Percentiles rank a stretch among this genome's conserved stretches.
These are phyloP conservation scores for Rhododendron williamsianum DNA, from an alignment of 148 eudicot species.

Conservation along the genomic window DNA sequence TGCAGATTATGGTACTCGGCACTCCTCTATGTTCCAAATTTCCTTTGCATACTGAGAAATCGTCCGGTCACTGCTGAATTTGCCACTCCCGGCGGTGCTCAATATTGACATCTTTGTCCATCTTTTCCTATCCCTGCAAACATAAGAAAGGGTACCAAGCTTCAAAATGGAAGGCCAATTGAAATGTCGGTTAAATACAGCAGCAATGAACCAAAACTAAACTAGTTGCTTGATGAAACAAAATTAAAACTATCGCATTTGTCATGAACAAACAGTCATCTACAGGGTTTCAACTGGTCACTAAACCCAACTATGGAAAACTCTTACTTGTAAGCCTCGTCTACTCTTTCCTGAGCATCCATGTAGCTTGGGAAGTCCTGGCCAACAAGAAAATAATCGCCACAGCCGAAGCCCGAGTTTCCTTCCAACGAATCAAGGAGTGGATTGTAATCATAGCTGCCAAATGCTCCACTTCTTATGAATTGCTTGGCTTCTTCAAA, in stretches of 20 bases:
- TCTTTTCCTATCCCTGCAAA: slow-evolving; percentile 71
- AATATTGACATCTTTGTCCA: slow-evolving; percentile 94
- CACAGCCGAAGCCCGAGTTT: slow-evolving; percentile 82
- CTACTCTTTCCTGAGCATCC: slow-evolving; percentile 88
- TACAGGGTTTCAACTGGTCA: neutral
- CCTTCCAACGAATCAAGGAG: slow-evolving; percentile 96
- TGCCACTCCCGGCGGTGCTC: slow-evolving; percentile 96
- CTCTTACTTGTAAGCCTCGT: slow-evolving; percentile 94
- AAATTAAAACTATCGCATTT: neutral
- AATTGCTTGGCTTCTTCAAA: slow-evolving; percentile 64
- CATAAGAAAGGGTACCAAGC: neutral
- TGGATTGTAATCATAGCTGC: slow-evolving; percentile 91
- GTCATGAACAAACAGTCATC: neutral
- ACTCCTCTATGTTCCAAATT: slow-evolving; percentile 80
- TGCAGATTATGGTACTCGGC: slow-evolving; percentile 47
- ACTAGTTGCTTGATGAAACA: neutral
- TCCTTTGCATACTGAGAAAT: slow-evolving; percentile 90
- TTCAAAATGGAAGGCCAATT: neutral
- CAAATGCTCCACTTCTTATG: slow-evolving; percentile 90
- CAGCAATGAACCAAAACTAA: neutral
- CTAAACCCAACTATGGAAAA: neutral
- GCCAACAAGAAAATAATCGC: slow-evolving; percentile 94
- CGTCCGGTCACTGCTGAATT: slow-evolving; percentile 94
- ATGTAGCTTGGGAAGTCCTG: slow-evolving; percentile 89
- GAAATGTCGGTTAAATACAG: neutral